Evolutionary conservation across 305 asterid genomes (phyloP), one percentile per base, ranked within the genome.

Genomic region (Fraxinus nigra): DNA sequence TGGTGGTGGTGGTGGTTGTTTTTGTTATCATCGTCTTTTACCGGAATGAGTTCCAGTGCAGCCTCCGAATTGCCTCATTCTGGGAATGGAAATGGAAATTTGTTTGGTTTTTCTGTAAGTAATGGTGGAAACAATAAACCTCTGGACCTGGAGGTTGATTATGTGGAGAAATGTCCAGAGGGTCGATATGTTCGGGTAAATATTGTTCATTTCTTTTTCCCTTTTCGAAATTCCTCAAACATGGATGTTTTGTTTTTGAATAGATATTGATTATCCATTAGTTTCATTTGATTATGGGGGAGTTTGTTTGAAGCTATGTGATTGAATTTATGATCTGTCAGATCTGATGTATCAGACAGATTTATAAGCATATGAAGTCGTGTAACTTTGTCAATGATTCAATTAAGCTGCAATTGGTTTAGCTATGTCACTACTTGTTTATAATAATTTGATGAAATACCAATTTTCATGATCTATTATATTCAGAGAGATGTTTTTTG

Each of bases 161-260:
- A 86, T 63, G 90, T 89, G 5, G 97, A 93, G 89, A 89, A 83
- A 84, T 94, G 93, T 74, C 87, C 89, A 28, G 85, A 75, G 16
- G 89, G 88, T 81, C 94, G 97, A 79, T 93, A 93, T 63, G 81
- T 89, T 72, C 87, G 97, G 97, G 97, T 93, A 91, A 48, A 20
- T 16, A 9, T 0, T 14, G 3, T 76, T 54, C 6, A n/a, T 35
- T 80, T 32, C 74, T 51, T 43, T 67, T 63, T 0, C 34, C 37
- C 26, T 63, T 65, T 69, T 54, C 32, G 54, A 76, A 40, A 33
- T 35, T 76, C 67, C 38, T 33, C 33, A 16, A 77, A n/a, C 78
- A 69, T 80, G 35, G 67, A 80, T 77, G 13, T 33, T 14, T 51
- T 10, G 13, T 16, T 35, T 16, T 35, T 35, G 18, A 59, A 38